Evolutionary conservation across 495 filamentous ascomycete genomes (phyloP), one percentile per base, ranked within the genome.

Genomic region (Penicillium nucicola): DNA sequence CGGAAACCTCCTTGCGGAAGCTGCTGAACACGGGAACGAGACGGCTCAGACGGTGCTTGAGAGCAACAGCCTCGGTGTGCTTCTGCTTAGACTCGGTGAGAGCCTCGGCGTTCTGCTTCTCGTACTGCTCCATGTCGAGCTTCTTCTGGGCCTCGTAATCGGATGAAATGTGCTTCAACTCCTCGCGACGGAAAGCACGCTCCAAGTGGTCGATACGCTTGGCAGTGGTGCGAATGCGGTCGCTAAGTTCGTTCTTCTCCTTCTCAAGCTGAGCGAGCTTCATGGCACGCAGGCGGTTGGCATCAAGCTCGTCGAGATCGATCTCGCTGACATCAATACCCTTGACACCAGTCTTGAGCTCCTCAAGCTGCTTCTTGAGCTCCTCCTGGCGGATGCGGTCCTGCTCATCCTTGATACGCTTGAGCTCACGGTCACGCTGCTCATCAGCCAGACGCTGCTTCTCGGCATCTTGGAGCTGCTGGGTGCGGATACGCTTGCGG

Each of bases 181-280:
- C 93, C 69, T 97, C 95, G 57, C 89, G 87, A 58, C 95, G 83
- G 79, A 93, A 92, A 19, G 93, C 95, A 72, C 93, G 89, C 78
- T 98, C 93, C 58, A 98, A 77, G 72, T 98, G 93, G 68, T 98
- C 93, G 64, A 97, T 91, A 53, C 93, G 86, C 81, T 96, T 97
- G 65, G 87, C 88, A 41, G 92, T 96, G 54, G 92, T 81, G 53
- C 91, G 85, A 37, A 97, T 78, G 61, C 88, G 90, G 68, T 97
- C 92, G 37, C 85, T 83, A 56, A 96, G 83, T 60, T 82, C 91
- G 62, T 92, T 95, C 84, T 97, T 98, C 77, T 98, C 95, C 51
- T 92, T 90, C 72, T 97, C 93, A 13, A 98, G 82, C 66, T 96
- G 91, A 35, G 89, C 87, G 35, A 98, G 83, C 77, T 96, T 96